Percentiles rank a stretch among this genome's conserved stretches.
Evolutionary conservation across 768 basidiomycete genomes (phyloP).

Genomic region (Agrocybe pediades): DNA sequence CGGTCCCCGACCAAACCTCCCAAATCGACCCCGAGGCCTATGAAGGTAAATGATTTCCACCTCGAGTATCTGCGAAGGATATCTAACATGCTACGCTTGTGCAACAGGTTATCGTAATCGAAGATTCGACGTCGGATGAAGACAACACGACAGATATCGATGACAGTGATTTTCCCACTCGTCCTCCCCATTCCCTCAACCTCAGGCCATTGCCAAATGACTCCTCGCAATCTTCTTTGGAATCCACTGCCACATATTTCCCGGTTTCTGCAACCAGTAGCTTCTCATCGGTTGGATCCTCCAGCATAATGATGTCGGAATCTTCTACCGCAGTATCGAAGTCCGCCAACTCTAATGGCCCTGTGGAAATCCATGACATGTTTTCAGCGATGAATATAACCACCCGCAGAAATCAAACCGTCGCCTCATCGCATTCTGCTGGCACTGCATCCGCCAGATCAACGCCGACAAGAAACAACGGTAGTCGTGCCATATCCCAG

Average conservation of each 20-base stretch:
- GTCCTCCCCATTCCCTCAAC: neutral
- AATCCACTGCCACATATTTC: conserved; percentile 9
- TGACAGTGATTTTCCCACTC: neutral
- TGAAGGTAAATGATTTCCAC: neutral
- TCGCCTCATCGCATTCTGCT: neutral
- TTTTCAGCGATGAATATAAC: conserved; percentile 7
- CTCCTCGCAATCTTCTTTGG: conserved; percentile 16
- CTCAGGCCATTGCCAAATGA: neutral
- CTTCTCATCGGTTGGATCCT: conserved; percentile 6
- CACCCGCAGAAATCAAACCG: conserved; percentile 2
- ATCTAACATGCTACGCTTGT: too few species aligned
- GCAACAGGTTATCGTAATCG: neutral
- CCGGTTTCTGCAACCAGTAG: conserved; percentile 5
- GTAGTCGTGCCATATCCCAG: conserved; percentile 1
- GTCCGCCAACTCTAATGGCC: neutral
- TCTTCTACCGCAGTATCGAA: neutral
- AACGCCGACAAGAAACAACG: neutral
- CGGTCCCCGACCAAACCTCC: neutral
- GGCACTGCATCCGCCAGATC: neutral
- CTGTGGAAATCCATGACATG: conserved; percentile 8
- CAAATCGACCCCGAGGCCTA: neutral
- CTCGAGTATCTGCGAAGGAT: neutral
- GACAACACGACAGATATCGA: neutral
- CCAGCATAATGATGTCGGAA: neutral
- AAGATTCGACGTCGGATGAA: conserved; percentile 10